Evolutionary conservation across 176 grass and related monocot genomes (phyloP), one percentile per base, ranked within the genome.

Genomic region (Canna indica): DNA sequence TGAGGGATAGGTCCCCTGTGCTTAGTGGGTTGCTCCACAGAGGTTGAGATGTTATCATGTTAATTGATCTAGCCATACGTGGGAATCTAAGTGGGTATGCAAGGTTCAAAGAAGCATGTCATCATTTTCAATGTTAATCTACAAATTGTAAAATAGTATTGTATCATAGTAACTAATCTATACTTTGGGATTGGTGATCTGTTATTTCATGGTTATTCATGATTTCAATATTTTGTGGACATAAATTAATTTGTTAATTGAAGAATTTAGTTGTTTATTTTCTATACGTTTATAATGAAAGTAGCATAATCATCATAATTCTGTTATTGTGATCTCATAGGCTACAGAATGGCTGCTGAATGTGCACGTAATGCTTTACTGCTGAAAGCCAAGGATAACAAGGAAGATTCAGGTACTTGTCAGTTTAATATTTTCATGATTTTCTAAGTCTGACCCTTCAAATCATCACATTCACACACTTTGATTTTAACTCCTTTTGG

Each of bases 281-380:
- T 6, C 3, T 54, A 44, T 44, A 10, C 41, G 9, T 44, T 44
- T 44, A 10, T 44, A n/a, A 1, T 4, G 7, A 44, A 44, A 44
- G 7, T 44, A 44, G 41, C 41, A 44, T 44, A 44, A 44, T 7
- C 33, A 32, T 66, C 1, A 16, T 38, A 24, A 63, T 63, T 3
- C 14, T 25, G 10, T n/a, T 16, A 69, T 64, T 54, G 0, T 41
- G 30, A 29, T 72, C n/a, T 67, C 38, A 52, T 68, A 96, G 88
- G 93, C 39, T 96, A 77, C 78, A 87, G 93, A 86, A 87, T 96
- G 88, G 93, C 88, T 81, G 74, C 47, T 70, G 86, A 92, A 14
- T 96, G 93, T 72, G 93, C 88, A 63, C 83, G 86, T 58, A 72
- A 83, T 77, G 83, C 82, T 81, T 78, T 96, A 35, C 54, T 91